Base-by-base conservation (phyloP, 768 basidiomycete genomes). In the Podaxis sp. region DNA sequence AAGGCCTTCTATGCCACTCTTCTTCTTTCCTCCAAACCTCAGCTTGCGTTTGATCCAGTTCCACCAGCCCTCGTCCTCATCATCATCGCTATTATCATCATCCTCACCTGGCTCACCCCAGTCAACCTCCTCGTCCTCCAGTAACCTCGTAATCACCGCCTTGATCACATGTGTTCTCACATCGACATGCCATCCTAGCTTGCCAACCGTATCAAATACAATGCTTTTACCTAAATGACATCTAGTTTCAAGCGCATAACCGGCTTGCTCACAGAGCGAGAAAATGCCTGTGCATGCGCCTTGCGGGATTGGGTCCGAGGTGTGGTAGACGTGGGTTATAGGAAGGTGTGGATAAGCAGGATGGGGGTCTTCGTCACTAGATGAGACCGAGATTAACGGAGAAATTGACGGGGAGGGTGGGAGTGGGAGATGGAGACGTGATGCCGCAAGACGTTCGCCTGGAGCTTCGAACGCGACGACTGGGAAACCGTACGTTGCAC, bases 161-260 rank as follows among this genome's bases (percentile, higher is more conserved):
- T 72, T 79, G 61, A 96, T 91, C 18, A 83, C 72, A 70, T 96
- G 94, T 35, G 82, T 90, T 61, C 91, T 75, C 4, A 95, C 74
- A 71, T 93, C 89, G 13, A 93, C 91, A 9, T 73, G 73, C 95
- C 95, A 98, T 3, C 86, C 85, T 25, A 91, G 76, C 71, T 86
- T 85, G 9, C 81, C 81, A 27, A 96, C 91, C 0, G 94, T 92
- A 74, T 97, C 94, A 70, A 94, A 96, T 3, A 92, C 71, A 59
- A 91, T 88, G n/a, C 84, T 86, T 73, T 90, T 86, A 51, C 96
- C 96, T 0, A 94, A 79, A 72, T 98, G 96, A 64, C 96, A 98
- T 23, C 79, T 79, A 0, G 89, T 87, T 72, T 95, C 93, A 66
- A 95, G 74, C 1, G 94, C 96, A 70, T 89, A 96, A 1, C 96